Conservation (phyloP, 208 protist genomes). For the Borovskyia barvae region DNA sequence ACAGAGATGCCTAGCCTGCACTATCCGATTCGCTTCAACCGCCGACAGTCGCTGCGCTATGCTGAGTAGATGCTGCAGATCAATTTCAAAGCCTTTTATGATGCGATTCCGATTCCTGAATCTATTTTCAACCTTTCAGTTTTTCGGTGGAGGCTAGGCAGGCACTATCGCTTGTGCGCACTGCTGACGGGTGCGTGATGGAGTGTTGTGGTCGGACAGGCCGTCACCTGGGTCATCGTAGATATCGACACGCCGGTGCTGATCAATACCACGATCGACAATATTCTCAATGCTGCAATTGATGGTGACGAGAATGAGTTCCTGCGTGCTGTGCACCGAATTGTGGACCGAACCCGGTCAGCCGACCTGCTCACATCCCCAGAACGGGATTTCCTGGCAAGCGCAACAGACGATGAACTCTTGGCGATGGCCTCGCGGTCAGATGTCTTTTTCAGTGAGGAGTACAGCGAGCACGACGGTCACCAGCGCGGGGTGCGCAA, state of each 20-base stretch:
- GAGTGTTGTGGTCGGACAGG: conserved; percentile 27
- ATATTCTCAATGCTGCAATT: conserved; percentile 24
- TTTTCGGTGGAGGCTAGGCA: neutral
- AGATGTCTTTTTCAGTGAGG: conserved; percentile 29
- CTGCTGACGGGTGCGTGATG: conserved; percentile 29
- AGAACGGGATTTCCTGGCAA: conserved; percentile 9
- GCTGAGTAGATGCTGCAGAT: no score
- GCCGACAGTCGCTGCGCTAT: no score
- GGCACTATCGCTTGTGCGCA: conserved; percentile 11
- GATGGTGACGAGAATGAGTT: conserved; percentile 27
- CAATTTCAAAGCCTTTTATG: conserved; percentile 39
- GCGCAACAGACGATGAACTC: conserved; percentile 12
- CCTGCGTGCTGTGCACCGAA: conserved; percentile 3
- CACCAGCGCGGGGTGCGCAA: conserved; percentile 21
- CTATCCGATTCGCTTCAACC: conserved; percentile 22
- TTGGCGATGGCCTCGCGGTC: neutral
- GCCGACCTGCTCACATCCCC: conserved; percentile 30
- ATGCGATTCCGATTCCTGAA: conserved; percentile 25
- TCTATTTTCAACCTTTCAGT: conserved; percentile 17
- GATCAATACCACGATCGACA: conserved; percentile 31
- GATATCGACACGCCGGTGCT: conserved; percentile 6
- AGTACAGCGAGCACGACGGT: conserved; percentile 21
- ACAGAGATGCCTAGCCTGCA: no score
- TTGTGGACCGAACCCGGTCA: conserved; percentile 9
- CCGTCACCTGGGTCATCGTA: no score